Percentiles rank a stretch among this genome's conserved stretches.
Conservation (phyloP, 352 stramenopile genomes). For the Pythium dissotocum region DNA sequence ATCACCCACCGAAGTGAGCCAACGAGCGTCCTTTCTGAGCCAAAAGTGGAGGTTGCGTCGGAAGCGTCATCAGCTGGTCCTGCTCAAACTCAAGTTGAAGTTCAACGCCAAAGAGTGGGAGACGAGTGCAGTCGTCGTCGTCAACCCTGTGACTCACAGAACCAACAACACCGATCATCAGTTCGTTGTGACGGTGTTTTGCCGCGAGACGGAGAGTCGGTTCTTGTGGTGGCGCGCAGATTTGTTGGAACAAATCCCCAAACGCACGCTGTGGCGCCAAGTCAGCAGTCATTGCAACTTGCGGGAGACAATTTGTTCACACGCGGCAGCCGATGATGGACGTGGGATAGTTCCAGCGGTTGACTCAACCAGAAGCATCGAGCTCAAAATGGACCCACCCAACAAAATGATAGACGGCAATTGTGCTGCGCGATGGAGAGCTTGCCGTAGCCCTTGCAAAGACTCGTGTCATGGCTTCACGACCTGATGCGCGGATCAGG, state of each 20-base stretch:
- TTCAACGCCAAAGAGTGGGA: conserved; percentile 17
- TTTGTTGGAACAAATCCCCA: no score
- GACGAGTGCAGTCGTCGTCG: no score
- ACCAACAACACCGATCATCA: neutral
- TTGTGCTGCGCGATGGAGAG: no score
- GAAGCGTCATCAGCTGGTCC: conserved; percentile 10
- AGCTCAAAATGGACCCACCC: no score
- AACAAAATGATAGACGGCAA: no score
- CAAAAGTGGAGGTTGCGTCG: neutral
- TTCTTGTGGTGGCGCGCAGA: neutral
- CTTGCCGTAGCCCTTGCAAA: no score
- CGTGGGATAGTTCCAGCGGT: no score
- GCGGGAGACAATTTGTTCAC: no score
- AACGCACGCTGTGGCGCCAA: no score
- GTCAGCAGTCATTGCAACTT: no score
- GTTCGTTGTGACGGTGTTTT: neutral
- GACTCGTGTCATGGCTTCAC: neutral
- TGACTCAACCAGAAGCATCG: no score
- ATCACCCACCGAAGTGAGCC: neutral
- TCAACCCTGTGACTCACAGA: neutral
- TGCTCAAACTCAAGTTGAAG: conserved; percentile 25
- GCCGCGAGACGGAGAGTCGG: neutral
- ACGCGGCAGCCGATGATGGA: no score
- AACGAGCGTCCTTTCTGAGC: neutral
- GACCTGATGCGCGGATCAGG: neutral